Evolutionary conservation across 2,329 filamentous ascomycete species (phyloP), one percentile per base, ranked within the genome.

Genomic region (Teratosphaeriaceae sp.): DNA sequence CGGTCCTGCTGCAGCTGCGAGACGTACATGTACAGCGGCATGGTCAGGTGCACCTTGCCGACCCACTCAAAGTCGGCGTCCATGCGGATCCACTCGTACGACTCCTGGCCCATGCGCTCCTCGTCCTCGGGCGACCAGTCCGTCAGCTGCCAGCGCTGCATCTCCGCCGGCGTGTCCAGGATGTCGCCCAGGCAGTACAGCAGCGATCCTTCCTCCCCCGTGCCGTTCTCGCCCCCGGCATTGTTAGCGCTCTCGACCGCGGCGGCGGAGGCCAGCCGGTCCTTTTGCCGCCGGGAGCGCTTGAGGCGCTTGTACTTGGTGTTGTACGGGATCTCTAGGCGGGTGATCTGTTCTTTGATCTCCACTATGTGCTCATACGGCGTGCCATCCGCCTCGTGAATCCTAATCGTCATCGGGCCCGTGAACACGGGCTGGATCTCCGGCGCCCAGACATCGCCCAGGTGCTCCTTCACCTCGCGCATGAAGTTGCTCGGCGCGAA

Each of bases 21-120:
- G 45, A 95, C 80, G 62, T 92, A 96, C 94, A 98, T 98, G 72
- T 97, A 97, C 3, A 87, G 80, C 35, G 88, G 88, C 75, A 96
- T 88, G 50, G 82, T 83, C 38, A 84, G 69, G 47, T 84, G 82
- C 65, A 94, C 85, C 53, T 83, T 83, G 65, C 85, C 92, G 45
- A 96, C 82, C 92, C 92, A 98, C 63, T 98, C 92, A 54, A 97
- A 97, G 65, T 98, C 94, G 13, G 90, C 89, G 64, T 98, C 92
- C 68, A 97, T 85, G 16, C 92, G 84, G 54, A 98, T 94, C 92
- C 94, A 98, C 63, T 98, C 92, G 58, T 96, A 98, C 0, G 88
- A 94, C 61, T 98, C 92, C 51, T 88, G 81, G 44, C 92, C 88
- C 89, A 98, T 97, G 57, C 81, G 82, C 26, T 84, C 77, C 64